Evolutionary conservation across 768 basidiomycete species (phyloP), one percentile per base, ranked within the genome.

Genomic region (Termitomyces sp.): DNA sequence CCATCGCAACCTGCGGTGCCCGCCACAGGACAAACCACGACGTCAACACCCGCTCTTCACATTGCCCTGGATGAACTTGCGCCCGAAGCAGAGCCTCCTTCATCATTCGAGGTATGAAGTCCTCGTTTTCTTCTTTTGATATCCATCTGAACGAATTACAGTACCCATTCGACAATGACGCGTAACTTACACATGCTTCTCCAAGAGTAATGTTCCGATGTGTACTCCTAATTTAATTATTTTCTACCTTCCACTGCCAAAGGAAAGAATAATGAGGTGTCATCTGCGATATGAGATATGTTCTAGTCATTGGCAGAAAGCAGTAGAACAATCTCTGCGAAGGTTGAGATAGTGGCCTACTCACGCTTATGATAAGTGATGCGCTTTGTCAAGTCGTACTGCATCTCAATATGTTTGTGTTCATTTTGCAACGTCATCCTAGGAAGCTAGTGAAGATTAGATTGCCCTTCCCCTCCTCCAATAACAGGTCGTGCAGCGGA

Each of bases 81-180:
- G 18, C 82, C 86, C 9, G 92, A 94, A 65, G 86, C 83, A 26
- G 86, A 84, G 43, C 82, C 86, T 13, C 94, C 94, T 66, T 81
- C 79, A 65, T 69, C 89, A 26, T 96, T 96, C 65, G 92, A 95
- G 85, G 92, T 93, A 64, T 59, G 88, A 75, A 48, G 14, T 42
- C 49, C 46, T 51, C 26, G 44, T 16, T 4, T 24, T 42, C 56
- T 20, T 43, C 10, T 24, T 5, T 24, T 44, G 26, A 51, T 29
- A 43, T 26, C 24, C 49, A 41, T 56, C 52, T 59, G 42, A 54
- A 44, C 56, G 26, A 42, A 69, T 51, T 60, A 54, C 62, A 92
- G 90, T 92, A 92, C 67, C 87, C 83, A 10, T 92, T 92, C 63
- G 87, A 85, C 63, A 74, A 83, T 67, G 86, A 87, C 65, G 76